Conservation (phyloP, 768 basidiomycete species). For the Omphalotus guepiniiformis region DNA sequence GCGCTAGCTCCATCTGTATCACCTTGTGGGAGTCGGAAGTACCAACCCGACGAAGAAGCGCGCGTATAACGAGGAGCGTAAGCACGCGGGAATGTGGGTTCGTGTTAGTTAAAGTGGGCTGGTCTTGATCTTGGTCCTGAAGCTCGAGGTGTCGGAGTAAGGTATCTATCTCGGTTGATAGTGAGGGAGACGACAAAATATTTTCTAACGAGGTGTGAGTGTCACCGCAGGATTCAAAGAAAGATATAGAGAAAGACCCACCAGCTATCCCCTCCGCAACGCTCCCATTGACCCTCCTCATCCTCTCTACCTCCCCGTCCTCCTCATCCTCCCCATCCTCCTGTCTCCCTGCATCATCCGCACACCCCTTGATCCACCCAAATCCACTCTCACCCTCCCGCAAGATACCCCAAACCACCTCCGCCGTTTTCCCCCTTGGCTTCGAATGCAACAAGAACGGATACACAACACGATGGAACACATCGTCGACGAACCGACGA, state of each 20-base stretch:
- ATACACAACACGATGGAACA: constrained; percentile 57
- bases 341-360: constrained; percentile 42
- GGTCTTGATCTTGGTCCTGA: too few species aligned
- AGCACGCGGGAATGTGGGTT: not conserved
- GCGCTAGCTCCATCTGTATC: too few species aligned
- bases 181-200: not conserved
- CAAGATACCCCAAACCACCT: constrained; percentile 71
- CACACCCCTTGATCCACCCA: constrained; percentile 56
- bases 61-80: not conserved
- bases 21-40: too few species aligned
- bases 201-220: not conserved
- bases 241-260: constrained; percentile 37
- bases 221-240: constrained; percentile 17
- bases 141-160: too few species aligned
- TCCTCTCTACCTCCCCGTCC: constrained; percentile 33
- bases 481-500: constrained; percentile 22
- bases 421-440: constrained; percentile 58
- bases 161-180: too few species aligned
- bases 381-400: constrained; percentile 27
- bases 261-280: constrained; percentile 65
- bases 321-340: constrained; percentile 35
- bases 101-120: not conserved
- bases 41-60: too few species aligned
- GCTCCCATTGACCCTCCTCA: constrained; percentile 48
- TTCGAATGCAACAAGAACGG: constrained; percentile 75